Evolutionary conservation across 352 stramenopile species (phyloP).

Genomic region (Globisporangium parvum): DNA sequence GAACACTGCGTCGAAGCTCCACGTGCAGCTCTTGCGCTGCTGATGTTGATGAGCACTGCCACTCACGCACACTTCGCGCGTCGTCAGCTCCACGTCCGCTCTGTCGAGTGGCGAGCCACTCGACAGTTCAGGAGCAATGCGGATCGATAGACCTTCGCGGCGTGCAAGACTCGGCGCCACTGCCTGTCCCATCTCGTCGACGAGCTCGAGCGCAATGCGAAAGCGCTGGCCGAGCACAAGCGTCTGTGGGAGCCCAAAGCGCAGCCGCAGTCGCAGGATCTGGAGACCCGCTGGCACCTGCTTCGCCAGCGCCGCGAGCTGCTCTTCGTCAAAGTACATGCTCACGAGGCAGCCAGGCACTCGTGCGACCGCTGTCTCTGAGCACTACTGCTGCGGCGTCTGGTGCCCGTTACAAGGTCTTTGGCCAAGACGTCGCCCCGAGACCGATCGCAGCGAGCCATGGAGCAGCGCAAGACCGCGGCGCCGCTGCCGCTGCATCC

Average conservation of each 20-base stretch:
- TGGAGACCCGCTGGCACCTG: slow-evolving; percentile 14
- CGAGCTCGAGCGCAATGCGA: slow-evolving; percentile 33
- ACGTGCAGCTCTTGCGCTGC: slow-evolving; percentile 2
- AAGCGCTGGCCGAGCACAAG: slow-evolving; percentile 24
- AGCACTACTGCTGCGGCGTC: too few species aligned
- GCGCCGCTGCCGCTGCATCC: slow-evolving; percentile 24
- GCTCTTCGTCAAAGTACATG: slow-evolving; percentile 10
- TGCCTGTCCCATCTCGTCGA: slow-evolving; percentile 52
- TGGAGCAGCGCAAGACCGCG: neutral
- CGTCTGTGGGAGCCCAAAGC: slow-evolving; percentile 27
- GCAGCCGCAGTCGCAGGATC: slow-evolving; percentile 40
- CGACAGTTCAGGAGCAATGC: neutral
- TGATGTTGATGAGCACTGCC: neutral
- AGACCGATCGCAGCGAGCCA: neutral
- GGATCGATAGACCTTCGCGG: slow-evolving; percentile 5
- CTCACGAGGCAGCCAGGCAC: neutral
- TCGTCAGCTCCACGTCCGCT: neutral
- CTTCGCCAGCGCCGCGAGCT: slow-evolving; percentile 10
- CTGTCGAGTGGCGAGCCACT: neutral
- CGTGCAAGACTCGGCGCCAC: neutral
- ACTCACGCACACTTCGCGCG: neutral
- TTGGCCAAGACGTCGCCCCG: too few species aligned
- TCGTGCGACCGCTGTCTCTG: too few species aligned
- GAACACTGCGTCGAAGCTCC: slow-evolving; percentile 8
- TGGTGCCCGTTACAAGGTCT: too few species aligned